Percentiles rank a stretch among this genome's conserved stretches.
Evolutionary conservation across 306 rosid genomes (phyloP).

Genomic region (Cicer pinnatifidum): DNA sequence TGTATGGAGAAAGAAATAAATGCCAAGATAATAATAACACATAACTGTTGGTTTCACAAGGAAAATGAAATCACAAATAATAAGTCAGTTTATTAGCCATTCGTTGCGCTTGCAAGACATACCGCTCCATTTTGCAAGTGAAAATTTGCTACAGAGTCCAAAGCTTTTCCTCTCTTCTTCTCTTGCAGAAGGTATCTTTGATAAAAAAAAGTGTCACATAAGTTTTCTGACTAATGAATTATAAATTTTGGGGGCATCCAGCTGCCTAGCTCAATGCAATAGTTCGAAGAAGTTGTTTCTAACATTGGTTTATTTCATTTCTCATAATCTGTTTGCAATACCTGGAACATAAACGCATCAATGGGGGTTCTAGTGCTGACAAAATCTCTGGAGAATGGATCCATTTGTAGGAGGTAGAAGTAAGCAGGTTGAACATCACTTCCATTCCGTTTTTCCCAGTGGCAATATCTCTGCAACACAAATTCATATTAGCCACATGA

Average conservation of each 20-base stretch:
- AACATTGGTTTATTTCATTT: slow-evolving; percentile 27
- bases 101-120: slow-evolving; percentile 44
- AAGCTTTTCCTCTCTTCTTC: slow-evolving; percentile 97
- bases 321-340: slow-evolving; percentile 46
- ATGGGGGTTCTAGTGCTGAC: slow-evolving; percentile 60
- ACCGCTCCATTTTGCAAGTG: slow-evolving; percentile 99
- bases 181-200: slow-evolving; percentile 91
- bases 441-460: slow-evolving; percentile 76
- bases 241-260: slow-evolving; percentile 20
- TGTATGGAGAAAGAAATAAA: slow-evolving; percentile 19
- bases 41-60: slow-evolving; percentile 30
- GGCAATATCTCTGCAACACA: slow-evolving; percentile 62
- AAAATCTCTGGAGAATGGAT: slow-evolving; percentile 58
- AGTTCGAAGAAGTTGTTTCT: slow-evolving; percentile 31
- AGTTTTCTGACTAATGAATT: slow-evolving; percentile 14
- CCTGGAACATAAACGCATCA: slow-evolving; percentile 88
- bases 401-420: slow-evolving; percentile 76
- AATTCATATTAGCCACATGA: slow-evolving; percentile 35
- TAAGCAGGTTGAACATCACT: slow-evolving; percentile 70
- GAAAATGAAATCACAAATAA: slow-evolving; percentile 39
- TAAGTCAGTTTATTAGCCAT: slow-evolving; percentile 23
- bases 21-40: slow-evolving; percentile 40
- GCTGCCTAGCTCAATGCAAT: slow-evolving; percentile 9
- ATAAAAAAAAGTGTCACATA: slow-evolving; percentile 33
- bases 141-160: slow-evolving; percentile 93